Evolutionary conservation across 2,329 filamentous ascomycete species (phyloP).

Genomic region (Monosporascus sp.): DNA sequence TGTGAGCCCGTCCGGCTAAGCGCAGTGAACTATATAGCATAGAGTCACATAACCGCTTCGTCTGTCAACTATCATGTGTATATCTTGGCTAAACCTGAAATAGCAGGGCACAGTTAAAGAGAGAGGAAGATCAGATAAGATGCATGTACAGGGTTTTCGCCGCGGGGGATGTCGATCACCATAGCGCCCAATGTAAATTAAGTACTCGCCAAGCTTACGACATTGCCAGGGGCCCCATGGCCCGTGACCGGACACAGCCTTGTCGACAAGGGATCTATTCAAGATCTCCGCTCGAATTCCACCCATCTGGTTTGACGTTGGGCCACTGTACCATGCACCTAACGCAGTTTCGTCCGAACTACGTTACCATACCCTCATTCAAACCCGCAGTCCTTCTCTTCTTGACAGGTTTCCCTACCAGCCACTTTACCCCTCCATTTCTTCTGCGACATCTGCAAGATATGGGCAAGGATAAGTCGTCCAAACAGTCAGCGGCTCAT

Average conservation of each 20-base stretch:
- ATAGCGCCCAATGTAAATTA: neutral
- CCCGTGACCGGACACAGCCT: too few relatives aligned
- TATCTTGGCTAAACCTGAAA: too few relatives aligned
- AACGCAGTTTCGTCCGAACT: too few relatives aligned
- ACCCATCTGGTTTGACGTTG: neutral
- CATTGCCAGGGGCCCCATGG: too few relatives aligned
- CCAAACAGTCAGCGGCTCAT: slow-evolving; percentile 9
- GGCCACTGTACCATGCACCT: too few relatives aligned
- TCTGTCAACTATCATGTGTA: too few relatives aligned
- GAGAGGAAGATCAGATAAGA: neutral
- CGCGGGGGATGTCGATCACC: neutral
- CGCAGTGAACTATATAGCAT: too few relatives aligned
- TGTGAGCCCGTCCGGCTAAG: too few relatives aligned
- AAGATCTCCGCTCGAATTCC: neutral
- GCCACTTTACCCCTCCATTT: neutral
- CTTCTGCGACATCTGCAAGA: neutral
- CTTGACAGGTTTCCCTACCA: neutral
- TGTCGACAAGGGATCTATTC: neutral
- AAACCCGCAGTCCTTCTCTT: neutral
- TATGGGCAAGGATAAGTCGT: slow-evolving; percentile 6
- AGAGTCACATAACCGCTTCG: too few relatives aligned
- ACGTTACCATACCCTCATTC: too few relatives aligned
- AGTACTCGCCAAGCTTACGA: too few relatives aligned
- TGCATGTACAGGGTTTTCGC: neutral
- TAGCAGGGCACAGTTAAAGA: too few relatives aligned